Conservation (phyloP, 2,329 filamentous ascomycete genomes). For the Monilinia laxa region DNA sequence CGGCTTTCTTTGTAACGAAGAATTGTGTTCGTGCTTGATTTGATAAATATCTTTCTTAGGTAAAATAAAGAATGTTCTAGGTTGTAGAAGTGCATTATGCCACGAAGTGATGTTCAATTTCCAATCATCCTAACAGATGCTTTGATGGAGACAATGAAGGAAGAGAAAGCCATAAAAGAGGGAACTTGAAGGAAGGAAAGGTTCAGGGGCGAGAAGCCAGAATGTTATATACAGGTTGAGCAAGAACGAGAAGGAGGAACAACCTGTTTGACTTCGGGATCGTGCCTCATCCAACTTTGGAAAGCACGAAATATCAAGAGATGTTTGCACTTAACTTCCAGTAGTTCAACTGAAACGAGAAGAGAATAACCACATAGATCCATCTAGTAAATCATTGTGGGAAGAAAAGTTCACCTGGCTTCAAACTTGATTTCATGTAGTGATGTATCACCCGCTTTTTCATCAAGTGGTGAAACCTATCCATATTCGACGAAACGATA, state of each 20-base stretch:
- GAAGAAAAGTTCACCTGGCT: background rate
- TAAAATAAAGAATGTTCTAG: conserved; percentile 17
- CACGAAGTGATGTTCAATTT: background rate
- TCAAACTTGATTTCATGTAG: background rate
- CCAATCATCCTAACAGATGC: background rate
- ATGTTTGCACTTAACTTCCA: background rate
- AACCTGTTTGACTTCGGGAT: background rate
- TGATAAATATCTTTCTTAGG: conserved; percentile 17
- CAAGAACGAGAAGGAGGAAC: background rate
- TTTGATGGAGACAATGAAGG: background rate
- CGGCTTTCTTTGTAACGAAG: background rate
- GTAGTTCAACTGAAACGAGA: background rate
- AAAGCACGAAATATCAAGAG: background rate
- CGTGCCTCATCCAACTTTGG: conserved; percentile 1
- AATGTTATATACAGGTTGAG: background rate
- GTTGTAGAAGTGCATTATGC: conserved; percentile 11
- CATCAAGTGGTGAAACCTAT: conserved; percentile 4
- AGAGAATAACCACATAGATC: background rate
- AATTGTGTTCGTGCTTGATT: background rate
- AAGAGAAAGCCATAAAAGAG: background rate
- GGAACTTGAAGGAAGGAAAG: background rate
- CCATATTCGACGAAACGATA: conserved; percentile 3
- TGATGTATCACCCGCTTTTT: background rate
- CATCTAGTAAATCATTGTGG: background rate
- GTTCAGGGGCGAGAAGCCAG: background rate